Evolutionary conservation across 2,329 filamentous ascomycete species (phyloP).

Genomic region (Fusarium duplospermum): DNA sequence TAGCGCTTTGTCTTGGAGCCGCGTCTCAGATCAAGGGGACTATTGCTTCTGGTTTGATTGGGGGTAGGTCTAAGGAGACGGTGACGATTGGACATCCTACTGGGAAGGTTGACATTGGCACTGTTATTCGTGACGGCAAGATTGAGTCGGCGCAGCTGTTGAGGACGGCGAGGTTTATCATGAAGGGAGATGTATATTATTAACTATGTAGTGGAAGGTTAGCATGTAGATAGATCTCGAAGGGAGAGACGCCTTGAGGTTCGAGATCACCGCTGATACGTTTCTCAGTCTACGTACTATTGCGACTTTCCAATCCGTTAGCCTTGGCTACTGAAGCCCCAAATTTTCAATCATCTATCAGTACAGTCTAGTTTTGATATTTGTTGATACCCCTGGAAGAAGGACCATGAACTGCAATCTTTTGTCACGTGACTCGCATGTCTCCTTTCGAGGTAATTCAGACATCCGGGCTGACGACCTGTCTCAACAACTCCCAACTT

Average conservation of each 20-base stretch:
- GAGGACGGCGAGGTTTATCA: conserved; percentile 61
- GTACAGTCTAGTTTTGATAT: not conserved
- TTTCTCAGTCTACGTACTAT: not conserved
- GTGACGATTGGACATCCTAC: conserved; percentile 61
- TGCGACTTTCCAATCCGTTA: not conserved
- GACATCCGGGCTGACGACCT: not conserved
- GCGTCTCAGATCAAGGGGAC: conserved; percentile 60
- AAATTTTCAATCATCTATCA: not conserved
- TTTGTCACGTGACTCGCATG: not conserved
- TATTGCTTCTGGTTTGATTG: conserved; percentile 51
- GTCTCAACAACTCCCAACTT: not conserved
- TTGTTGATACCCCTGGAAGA: not conserved
- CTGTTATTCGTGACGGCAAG: conserved; percentile 52
- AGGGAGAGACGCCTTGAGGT: not conserved
- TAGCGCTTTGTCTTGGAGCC: conserved; percentile 63
- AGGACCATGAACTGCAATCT: not conserved
- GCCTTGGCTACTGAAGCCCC: rapidly evolving
- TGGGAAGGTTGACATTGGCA: conserved; percentile 59
- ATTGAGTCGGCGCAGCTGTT: conserved; percentile 59
- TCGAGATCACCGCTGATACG: not conserved
- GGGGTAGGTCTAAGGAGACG: conserved; percentile 33
- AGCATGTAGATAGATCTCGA: not conserved
- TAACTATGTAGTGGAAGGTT: conserved; percentile 20
- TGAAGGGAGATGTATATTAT: conserved; percentile 62
- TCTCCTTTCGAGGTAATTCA: not conserved